These are phyloP conservation scores for Iberis pinnata DNA, from an alignment of 345 rosid species.

Conservation along the genomic window DNA sequence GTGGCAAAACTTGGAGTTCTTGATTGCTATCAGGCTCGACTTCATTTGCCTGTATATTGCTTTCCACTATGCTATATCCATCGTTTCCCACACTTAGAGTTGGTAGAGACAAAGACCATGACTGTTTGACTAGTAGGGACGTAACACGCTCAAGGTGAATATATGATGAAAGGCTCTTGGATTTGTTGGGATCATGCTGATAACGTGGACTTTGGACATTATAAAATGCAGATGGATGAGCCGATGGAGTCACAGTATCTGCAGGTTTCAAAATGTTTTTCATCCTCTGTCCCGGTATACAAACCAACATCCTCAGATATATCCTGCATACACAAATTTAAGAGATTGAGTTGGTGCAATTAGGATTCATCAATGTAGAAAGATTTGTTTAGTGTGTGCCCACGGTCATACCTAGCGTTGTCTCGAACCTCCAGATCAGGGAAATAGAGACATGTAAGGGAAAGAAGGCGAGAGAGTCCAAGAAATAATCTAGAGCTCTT, in stretches of 20 bases:
- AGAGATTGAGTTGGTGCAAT: slow-evolving; percentile 17
- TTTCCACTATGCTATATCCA: slow-evolving; percentile 42
- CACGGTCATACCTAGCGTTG: slow-evolving; percentile 61
- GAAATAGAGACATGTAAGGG: slow-evolving; percentile 76
- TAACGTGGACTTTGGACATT: slow-evolving; percentile 53
- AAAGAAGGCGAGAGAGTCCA: slow-evolving; percentile 72
- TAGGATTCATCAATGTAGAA: neutral
- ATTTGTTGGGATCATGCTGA: slow-evolving; percentile 51
- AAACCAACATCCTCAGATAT: slow-evolving; percentile 79
- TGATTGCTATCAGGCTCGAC: slow-evolving; percentile 34
- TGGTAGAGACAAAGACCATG: slow-evolving; percentile 77
- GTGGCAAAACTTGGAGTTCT: slow-evolving; percentile 35
- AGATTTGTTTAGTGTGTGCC: slow-evolving; percentile 5
- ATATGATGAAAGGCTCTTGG: slow-evolving; percentile 53
- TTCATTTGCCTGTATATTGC: slow-evolving; percentile 40
- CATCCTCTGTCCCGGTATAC: slow-evolving; percentile 74
- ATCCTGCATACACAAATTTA: slow-evolving; percentile 46
- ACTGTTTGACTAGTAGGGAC: slow-evolving; percentile 70
- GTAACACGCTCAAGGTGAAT: slow-evolving; percentile 58
- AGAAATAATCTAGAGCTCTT: slow-evolving; percentile 78
- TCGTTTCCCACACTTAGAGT: slow-evolving; percentile 42
- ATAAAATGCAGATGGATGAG: slow-evolving; percentile 62
- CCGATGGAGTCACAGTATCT: slow-evolving; percentile 63
- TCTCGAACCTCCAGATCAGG: slow-evolving; percentile 97
- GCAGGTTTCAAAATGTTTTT: slow-evolving; percentile 62